Evolutionary conservation across 257 asterid species (phyloP), one percentile per base, ranked within the genome.

Genomic region (Solanum boliviense): DNA sequence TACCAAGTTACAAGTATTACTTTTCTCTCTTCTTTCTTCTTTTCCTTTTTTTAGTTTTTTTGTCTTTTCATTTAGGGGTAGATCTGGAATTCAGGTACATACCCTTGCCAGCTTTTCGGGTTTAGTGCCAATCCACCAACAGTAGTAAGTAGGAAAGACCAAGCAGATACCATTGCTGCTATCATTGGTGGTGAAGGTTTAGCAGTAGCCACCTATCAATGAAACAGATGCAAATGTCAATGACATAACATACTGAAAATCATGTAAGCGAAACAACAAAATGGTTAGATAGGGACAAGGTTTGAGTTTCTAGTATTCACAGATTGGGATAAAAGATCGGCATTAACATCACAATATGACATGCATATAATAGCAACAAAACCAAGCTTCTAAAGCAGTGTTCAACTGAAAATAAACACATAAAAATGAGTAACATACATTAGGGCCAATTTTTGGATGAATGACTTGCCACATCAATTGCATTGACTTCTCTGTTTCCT

Each of bases 401-500:
- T 3, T 21, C 83, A 23, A 39, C 83, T 23, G 32, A 75, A 36
- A 75, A 75, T 36, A 75, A 75, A 36, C 83, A 73, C 18, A 32
- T 36, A 36, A 84, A 39, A 38, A 16, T 76, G 10, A 44, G 84
- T 62, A 25, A 86, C 99, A 65, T 94, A 97, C 99, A 91, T 95
- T 97, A 62, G 98, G 90, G 79, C 99, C 98, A 93, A 93, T 86
- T 93, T 97, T 97, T 6, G 98, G 98, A 89, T 94, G 97, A 90
- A 95, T 96, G 91, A 95, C 91, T 90, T 94, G 99, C 99, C 99
- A 97, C 97, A 95, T 91, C 85, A 95, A 86, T 87, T 96, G 98
- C 99, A 97, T 94, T 32, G 97, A 92, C 88, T 94, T 96, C 88
- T 97, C 98, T 6, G 95, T 95, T 76, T 94, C 92, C 76, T 95